Evolutionary conservation across 2,329 filamentous ascomycete genomes (phyloP).

Genomic region (Neopestalotiopsis sp.): DNA sequence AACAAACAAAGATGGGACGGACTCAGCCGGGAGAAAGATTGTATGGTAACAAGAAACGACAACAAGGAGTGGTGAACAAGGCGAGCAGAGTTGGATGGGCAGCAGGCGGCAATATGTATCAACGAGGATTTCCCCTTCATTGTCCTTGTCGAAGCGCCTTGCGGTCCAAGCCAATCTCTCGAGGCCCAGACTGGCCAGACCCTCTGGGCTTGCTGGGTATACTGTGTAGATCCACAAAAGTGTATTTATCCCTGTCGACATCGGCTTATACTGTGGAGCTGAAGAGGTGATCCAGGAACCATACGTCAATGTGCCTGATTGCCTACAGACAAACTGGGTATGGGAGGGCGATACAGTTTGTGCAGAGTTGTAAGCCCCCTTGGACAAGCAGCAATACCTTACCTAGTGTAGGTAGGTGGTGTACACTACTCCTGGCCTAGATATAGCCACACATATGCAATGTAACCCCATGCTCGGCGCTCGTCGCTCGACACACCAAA

Average conservation of each 20-base stretch:
- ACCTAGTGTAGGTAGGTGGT: background rate
- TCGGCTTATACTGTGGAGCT: conserved; percentile 4
- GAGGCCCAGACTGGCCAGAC: background rate
- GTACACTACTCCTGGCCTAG: background rate
- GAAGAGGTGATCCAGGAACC: background rate
- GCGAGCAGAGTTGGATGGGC: background rate
- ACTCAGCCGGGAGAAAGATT: conserved; percentile 11
- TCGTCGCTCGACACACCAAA: background rate
- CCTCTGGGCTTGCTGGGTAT: background rate
- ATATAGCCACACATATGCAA: background rate
- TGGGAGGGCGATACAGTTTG: too few relatives aligned
- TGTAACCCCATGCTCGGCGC: conserved; percentile 1
- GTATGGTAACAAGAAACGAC: background rate
- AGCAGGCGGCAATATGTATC: background rate
- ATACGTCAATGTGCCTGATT: background rate
- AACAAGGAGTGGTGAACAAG: conserved; percentile 10
- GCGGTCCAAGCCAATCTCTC: background rate
- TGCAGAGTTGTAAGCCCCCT: background rate
- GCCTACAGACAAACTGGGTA: too few relatives aligned
- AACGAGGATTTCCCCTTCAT: background rate
- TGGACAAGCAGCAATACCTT: background rate
- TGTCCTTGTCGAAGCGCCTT: background rate
- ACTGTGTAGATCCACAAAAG: background rate
- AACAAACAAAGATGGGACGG: conserved; percentile 17
- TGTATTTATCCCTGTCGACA: background rate